Base-by-base conservation (phyloP, 805 yeast genomes). In the Metschnikowia gruessii region DNA sequence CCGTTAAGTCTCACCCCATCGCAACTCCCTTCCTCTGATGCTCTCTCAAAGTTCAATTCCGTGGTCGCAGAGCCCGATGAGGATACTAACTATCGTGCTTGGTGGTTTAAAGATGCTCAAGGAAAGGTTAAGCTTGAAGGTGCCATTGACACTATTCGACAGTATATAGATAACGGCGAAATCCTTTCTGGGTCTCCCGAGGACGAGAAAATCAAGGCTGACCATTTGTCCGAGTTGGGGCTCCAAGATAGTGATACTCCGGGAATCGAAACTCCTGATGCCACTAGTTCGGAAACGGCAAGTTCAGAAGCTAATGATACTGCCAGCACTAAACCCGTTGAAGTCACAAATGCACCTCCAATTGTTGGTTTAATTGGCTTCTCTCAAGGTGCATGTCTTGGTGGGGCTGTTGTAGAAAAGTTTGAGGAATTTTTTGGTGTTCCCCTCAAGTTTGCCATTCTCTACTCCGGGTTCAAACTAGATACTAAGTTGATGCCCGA, bases 301-400 rank as follows among this genome's bases (percentile, higher is more conserved):
- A n/a, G 12, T 29, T 11, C 31, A 6, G 31, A 29, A 29, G 13
- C 31, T 29, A n/a, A 10, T n/a, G 15, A 29, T 15, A 6, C 17
- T 10, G 3, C 33, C 12, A 24, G 26, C 34, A 11, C 15, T 24
- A 17, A 19, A 2, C 12, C 28, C 12, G 11, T 10, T 10, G 28
- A 26, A 10, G 11, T 4, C 3, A 10, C 33, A 15, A 10, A 9
- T 9, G 31, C 31, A 12, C 40, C 26, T 16, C 97, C 97, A 1
- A 87, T 88, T 54, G 85, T 84, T 18, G 99, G 98, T 5, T 68
- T 92, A 17, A 67, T 94, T 37, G 98, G 97, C 1, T 92, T 92
- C 63, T 85, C 95, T 10, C 98, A 94, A 64, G 99, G 99, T 51
- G 95, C 97, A 6, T 95, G 94, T 1, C 68, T 92, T 30, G 83